Evolutionary conservation across 805 yeast species (phyloP), one percentile per base, ranked within the genome.

Genomic region (Zygoascus tannicola): DNA sequence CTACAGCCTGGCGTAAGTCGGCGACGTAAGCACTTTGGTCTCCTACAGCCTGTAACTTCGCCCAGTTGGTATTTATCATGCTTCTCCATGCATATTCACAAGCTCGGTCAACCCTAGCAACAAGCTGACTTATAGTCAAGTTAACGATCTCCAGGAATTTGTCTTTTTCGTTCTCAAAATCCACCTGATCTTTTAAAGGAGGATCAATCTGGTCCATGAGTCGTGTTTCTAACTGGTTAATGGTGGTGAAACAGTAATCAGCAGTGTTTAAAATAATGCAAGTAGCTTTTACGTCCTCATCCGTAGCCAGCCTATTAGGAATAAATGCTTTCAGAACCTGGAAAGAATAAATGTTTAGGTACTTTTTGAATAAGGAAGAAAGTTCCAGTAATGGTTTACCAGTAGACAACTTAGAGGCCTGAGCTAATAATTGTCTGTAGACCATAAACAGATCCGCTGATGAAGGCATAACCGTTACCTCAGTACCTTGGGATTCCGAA

Each of bases 371-470:
- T 5, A 86, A 66, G 14, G 63, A 63, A 1, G 81, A 65, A 41
- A 85, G 63, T 15, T 74, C 74, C 26, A 58, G 45, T 15, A 70
- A 55, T 5, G 71, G 66, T 3, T 61, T 60, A 3, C 73, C 71
- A 1, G 70, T 71, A 1, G 77, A 65, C 19, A 83, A 60, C 46
- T 74, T 77, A 14, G 83, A 63, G 7, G 87, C 70, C 57, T 85
- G 95, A 19, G 79, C 69, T 32, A 92, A 62, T 5, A 83, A 65
- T 40, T 80, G 80, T 47, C 94, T 75, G 58, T 85, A 88, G 2
- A 75, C 65, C 54, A 86, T 75, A 62, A 92, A 88, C 28, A 92
- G 63, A 52, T 90, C 97, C 1, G 94, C 85, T 8, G 95, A 83
- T 0, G 95, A 84, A 32, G 81, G 85, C 5, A 92, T 69, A 14